Conservation (phyloP, 2,329 filamentous ascomycete genomes). For the Mariannaea elegans region DNA sequence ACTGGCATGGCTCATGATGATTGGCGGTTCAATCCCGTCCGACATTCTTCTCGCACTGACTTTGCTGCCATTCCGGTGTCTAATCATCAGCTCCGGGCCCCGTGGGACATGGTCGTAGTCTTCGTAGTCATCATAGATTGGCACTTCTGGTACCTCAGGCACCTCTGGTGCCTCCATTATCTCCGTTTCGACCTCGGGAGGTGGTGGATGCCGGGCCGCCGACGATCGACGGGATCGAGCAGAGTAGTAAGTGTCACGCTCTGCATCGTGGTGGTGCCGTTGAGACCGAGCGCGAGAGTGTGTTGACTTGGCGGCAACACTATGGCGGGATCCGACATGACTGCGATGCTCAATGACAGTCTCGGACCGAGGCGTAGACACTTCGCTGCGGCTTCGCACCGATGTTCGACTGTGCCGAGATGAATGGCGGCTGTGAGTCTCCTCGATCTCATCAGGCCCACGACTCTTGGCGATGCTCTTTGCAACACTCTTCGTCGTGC, state of each 20-base stretch:
- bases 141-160: conserved; percentile 26
- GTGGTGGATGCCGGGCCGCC: conserved; percentile 34
- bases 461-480: conserved; percentile 40
- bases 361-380: conserved; percentile 47
- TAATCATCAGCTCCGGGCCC: conserved; percentile 35
- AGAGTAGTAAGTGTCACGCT: conserved; percentile 56
- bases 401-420: conserved; percentile 46
- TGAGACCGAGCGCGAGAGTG: conserved; percentile 36
- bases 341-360: conserved; percentile 50
- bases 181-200: conserved; percentile 39
- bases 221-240: conserved; percentile 45
- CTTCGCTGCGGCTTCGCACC: conserved; percentile 54
- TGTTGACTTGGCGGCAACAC: conserved; percentile 40
- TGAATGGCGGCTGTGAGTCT: conserved; percentile 52
- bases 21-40: conserved; percentile 26
- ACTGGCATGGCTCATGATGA: conserved; percentile 31
- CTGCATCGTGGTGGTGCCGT: conserved; percentile 42
- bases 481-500: conserved; percentile 34
- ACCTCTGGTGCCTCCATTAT: conserved; percentile 37
- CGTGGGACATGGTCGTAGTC: conserved; percentile 7
- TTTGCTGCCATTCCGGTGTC: conserved; percentile 45
- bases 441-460: conserved; percentile 42
- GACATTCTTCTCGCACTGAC: conserved; percentile 32
- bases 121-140: conserved; percentile 9
- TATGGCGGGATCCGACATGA: conserved; percentile 49